Percentiles rank a stretch among this genome's conserved stretches.
These are phyloP conservation scores for Thraustochytrium striatum DNA, from an alignment of 352 stramenopile species.

Conservation along the genomic window DNA sequence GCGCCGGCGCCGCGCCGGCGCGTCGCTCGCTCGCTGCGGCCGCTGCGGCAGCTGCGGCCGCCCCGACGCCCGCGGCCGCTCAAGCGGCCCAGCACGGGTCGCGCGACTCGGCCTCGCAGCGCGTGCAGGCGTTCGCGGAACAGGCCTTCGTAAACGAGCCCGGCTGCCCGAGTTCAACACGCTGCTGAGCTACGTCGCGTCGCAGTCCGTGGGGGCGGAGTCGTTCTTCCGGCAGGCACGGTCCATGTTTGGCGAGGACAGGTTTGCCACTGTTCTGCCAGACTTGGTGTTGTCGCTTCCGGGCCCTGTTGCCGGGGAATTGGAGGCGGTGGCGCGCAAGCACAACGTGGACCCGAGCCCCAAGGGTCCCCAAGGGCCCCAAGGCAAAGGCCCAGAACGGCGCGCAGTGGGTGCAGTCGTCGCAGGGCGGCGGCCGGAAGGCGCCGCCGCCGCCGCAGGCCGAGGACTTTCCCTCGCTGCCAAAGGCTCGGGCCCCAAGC, in stretches of 20 bases:
- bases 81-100: background rate
- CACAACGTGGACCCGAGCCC: no score
- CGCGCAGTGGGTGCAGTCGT: no score
- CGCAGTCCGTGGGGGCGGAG: background rate
- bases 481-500: background rate
- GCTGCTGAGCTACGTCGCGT: background rate
- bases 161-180: background rate
- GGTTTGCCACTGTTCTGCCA: no score
- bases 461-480: constrained; percentile 23
- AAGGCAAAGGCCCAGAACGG: no score
- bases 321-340: no score
- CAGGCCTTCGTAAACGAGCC: background rate
- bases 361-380: background rate
- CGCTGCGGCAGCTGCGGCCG: background rate
- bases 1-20: background rate
- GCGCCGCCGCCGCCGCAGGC: background rate
- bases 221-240: no score
- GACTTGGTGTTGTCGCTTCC: no score
- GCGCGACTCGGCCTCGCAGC: background rate
- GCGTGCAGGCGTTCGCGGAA: background rate
- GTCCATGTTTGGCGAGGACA: no score
- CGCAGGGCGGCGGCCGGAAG: background rate
- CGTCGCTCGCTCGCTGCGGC: background rate
- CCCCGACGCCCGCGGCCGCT: background rate
- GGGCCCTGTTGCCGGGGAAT: no score